Percentiles rank a stretch among this genome's conserved stretches.
Conservation (phyloP, 2,329 filamentous ascomycete species). For the Aspergillus japonicus region DNA sequence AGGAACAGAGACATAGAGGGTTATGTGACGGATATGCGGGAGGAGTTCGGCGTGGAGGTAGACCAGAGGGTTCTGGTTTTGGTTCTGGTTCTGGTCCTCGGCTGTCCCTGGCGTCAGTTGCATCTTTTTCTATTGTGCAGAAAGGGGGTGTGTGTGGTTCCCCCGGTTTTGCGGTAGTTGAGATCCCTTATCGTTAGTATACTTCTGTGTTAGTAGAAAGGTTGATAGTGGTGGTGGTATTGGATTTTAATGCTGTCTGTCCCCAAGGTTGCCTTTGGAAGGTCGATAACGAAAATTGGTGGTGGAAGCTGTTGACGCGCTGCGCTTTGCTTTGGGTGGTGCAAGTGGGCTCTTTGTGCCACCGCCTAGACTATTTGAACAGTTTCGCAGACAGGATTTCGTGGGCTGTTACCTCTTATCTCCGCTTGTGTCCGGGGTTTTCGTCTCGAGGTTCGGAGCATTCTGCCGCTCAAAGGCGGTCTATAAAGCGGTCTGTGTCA, state of each 20-base stretch:
- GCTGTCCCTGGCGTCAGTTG: background rate
- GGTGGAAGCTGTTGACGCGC: background rate
- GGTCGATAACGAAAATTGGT: slow-evolving; percentile 7
- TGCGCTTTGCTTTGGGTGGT: background rate
- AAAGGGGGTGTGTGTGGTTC: no score
- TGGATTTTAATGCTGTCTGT: no score
- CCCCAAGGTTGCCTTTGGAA: no score
- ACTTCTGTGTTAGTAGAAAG: background rate
- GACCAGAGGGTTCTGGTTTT: slow-evolving; percentile 14
- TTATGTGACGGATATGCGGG: slow-evolving; percentile 60
- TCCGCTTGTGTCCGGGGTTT: background rate
- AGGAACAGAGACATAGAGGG: slow-evolving; percentile 54
- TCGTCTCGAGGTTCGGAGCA: background rate
- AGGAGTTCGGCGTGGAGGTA: slow-evolving; percentile 60
- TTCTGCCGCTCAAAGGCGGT: background rate
- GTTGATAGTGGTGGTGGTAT: no score
- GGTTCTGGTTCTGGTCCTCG: background rate
- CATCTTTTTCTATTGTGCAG: background rate
- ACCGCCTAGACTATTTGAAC: background rate
- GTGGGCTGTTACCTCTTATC: background rate
- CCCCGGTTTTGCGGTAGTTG: no score
- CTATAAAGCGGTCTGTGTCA: background rate
- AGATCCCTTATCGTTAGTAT: background rate
- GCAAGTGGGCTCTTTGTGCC: background rate
- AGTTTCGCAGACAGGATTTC: background rate